phyloP scores from a whole-genome alignment of 306 rosid species.

The Gleditsia sinensis region DNA sequence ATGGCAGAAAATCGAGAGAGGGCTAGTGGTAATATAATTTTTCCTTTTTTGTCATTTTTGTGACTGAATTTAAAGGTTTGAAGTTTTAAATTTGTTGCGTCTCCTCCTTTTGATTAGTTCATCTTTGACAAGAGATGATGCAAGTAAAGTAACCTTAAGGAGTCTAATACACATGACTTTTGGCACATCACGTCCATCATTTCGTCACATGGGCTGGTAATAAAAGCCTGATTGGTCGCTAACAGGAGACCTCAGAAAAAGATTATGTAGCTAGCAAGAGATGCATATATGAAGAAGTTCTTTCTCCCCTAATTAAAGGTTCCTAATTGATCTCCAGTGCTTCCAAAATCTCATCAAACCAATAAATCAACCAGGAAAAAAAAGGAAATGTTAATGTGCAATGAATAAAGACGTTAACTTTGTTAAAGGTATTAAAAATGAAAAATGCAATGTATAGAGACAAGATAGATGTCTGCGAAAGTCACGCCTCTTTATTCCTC shows the following conservation, averaged over 20 bases:
- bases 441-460: not conserved
- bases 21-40: slow-evolving; percentile 5
- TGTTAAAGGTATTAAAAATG: not conserved
- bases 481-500: not conserved
- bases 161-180: not conserved
- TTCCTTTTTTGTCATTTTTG: not conserved
- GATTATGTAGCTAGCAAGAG: too few species aligned
- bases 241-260: not conserved
- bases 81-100: not conserved
- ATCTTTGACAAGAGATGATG: not conserved
- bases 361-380: not conserved
- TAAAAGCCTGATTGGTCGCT: slow-evolving; percentile 3
- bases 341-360: not conserved
- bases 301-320: not conserved
- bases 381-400: not conserved
- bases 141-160: not conserved
- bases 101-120: slow-evolving; percentile 16
- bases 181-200: not conserved
- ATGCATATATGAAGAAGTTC: too few species aligned
- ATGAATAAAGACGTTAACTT: not conserved
- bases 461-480: not conserved
- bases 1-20: slow-evolving; percentile 12
- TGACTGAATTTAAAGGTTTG: not conserved
- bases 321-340: not conserved
- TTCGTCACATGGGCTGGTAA: not conserved